Percentiles rank a stretch among this genome's conserved stretches.
phyloP scores from a whole-genome alignment of 2,329 filamentous ascomycete genomes.

The Pyricularia sp. region DNA sequence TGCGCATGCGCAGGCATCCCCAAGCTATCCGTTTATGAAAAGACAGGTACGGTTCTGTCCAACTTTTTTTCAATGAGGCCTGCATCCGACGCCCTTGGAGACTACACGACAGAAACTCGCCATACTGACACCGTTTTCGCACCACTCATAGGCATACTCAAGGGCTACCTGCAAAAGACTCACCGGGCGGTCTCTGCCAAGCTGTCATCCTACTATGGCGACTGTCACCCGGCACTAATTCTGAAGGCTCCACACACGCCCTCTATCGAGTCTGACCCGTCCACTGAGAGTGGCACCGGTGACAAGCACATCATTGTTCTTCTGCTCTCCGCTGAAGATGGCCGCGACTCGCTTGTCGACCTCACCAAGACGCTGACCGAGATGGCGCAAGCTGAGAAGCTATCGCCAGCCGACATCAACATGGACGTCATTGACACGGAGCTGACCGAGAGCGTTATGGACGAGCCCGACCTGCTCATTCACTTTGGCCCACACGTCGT shows the following conservation, averaged over 20 bases:
- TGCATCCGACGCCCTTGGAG: not conserved
- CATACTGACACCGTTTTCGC: not conserved
- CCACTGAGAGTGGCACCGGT: conserved; percentile 30
- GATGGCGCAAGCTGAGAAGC: conserved; percentile 86
- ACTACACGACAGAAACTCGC: not conserved
- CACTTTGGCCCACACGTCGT: conserved; percentile 78
- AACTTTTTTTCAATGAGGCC: too few species aligned
- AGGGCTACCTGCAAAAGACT: conserved; percentile 78
- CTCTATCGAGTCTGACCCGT: conserved; percentile 40
- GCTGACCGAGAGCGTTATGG: conserved; percentile 68
- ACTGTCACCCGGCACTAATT: conserved; percentile 61
- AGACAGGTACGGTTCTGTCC: conserved; percentile 54
- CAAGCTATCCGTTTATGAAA: conserved; percentile 84
- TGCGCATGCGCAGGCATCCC: conserved; percentile 83
- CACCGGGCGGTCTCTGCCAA: conserved; percentile 73
- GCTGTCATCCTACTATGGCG: conserved; percentile 79
- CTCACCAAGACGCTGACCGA: conserved; percentile 88
- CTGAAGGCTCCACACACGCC: conserved; percentile 63
- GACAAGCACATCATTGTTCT: conserved; percentile 47
- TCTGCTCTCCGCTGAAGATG: conserved; percentile 79
- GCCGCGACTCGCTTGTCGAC: conserved; percentile 88
- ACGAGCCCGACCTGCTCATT: conserved; percentile 82
- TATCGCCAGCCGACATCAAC: conserved; percentile 73
- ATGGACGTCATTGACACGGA: conserved; percentile 83
- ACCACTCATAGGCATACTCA: conserved; percentile 60